Conservation (phyloP, 495 filamentous ascomycete genomes). For the Tuber umbilicatum region DNA sequence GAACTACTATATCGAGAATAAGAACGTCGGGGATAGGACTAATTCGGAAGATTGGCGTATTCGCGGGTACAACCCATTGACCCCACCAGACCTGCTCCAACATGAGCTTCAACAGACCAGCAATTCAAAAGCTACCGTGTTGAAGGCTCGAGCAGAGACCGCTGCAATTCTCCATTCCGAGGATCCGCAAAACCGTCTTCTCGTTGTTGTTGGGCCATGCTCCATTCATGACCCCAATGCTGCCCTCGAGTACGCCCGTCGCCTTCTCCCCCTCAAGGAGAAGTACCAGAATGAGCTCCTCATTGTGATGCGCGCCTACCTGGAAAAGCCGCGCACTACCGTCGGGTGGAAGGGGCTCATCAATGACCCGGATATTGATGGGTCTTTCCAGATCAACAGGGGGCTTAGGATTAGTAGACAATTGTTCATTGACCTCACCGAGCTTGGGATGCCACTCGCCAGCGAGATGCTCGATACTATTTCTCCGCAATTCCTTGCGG, state of each 20-base stretch:
- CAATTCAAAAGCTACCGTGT: constrained; percentile 70
- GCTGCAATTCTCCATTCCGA: constrained; percentile 71
- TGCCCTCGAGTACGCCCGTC: constrained; percentile 88
- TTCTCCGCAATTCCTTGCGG: constrained; percentile 95
- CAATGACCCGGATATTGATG: constrained; percentile 98
- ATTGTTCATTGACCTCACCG: constrained; percentile 89
- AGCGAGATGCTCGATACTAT: constrained; percentile 99
- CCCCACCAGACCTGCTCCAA: constrained; percentile 88
- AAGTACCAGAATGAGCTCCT: constrained; percentile 85
- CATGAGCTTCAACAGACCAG: constrained; percentile 81
- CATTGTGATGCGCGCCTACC: constrained; percentile 96
- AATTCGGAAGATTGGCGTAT: constrained; percentile 87
- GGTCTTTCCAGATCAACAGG: constrained; percentile 98
- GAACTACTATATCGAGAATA: constrained; percentile 82
- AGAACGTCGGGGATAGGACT: constrained; percentile 72
- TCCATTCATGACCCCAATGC: constrained; percentile 93
- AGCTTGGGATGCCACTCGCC: constrained; percentile 94
- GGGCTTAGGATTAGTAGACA: constrained; percentile 79
- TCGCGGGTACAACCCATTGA: constrained; percentile 86
- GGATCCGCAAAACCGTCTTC: constrained; percentile 66
- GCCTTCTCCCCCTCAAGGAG: constrained; percentile 71
- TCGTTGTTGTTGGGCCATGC: constrained; percentile 94
- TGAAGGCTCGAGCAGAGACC: constrained; percentile 72
- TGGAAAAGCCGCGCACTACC: constrained; percentile 97
- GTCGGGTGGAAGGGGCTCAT: constrained; percentile 99